Evolutionary conservation across 768 basidiomycete species (phyloP).

Genomic region (Lentinus tigrinus): DNA sequence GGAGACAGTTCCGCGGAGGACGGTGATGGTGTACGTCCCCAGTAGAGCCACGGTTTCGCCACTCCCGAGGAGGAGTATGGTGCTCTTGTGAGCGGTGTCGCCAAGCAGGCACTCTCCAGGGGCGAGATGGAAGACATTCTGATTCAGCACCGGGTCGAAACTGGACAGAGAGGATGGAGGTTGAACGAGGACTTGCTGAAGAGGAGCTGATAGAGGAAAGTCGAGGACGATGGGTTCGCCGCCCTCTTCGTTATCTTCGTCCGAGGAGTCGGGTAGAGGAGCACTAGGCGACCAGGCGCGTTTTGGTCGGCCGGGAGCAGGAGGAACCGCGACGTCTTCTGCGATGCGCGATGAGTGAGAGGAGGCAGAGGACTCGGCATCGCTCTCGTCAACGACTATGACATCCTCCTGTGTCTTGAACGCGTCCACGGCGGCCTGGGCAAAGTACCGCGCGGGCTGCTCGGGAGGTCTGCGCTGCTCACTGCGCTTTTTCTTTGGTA

Average conservation of each 20-base stretch:
- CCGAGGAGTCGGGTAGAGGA: slow-evolving; percentile 31
- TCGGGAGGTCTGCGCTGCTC: slow-evolving; percentile 23
- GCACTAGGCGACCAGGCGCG: slow-evolving; percentile 64
- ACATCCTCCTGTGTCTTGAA: slow-evolving; percentile 38
- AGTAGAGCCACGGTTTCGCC: slow-evolving; percentile 63
- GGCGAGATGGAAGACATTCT: slow-evolving; percentile 48
- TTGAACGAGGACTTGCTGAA: neutral
- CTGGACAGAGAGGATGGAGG: slow-evolving; percentile 41
- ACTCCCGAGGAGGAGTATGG: slow-evolving; percentile 42
- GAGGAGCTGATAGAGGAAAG: neutral
- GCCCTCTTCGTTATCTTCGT: slow-evolving; percentile 32
- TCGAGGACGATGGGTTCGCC: slow-evolving; percentile 26
- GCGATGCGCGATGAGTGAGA: slow-evolving; percentile 37
- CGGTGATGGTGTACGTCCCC: slow-evolving; percentile 60
- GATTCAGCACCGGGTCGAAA: slow-evolving; percentile 43
- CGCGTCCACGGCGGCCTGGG: slow-evolving; percentile 23
- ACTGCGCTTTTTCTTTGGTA: slow-evolving; percentile 23
- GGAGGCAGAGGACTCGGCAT: slow-evolving; percentile 21
- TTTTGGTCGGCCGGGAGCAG: neutral
- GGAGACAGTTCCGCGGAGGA: slow-evolving; percentile 61
- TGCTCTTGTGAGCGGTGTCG: slow-evolving; percentile 8
- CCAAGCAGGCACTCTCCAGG: slow-evolving; percentile 36
- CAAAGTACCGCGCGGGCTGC: slow-evolving; percentile 34
- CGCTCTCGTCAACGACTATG: slow-evolving; percentile 18
- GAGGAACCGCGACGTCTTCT: slow-evolving; percentile 25